These are phyloP conservation scores for Aspergillus unguis DNA, from an alignment of 2,329 filamentous ascomycete species.

Conservation along the genomic window DNA sequence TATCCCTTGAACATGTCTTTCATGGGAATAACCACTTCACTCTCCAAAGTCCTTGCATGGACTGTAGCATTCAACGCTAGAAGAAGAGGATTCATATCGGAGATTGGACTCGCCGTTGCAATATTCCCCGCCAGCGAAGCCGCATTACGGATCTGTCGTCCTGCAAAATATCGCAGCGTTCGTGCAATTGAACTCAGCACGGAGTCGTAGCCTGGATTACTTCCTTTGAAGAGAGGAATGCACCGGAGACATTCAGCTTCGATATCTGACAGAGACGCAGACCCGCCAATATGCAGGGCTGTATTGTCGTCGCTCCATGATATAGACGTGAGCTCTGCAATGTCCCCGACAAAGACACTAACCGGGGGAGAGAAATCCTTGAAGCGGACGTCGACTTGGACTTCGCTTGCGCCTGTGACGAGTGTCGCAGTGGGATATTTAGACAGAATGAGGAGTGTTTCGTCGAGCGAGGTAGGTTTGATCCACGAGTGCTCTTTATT, in stretches of 20 bases:
- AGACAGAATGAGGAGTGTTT: slow-evolving; percentile 79
- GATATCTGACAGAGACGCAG: slow-evolving; percentile 77
- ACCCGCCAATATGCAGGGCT: slow-evolving; percentile 56
- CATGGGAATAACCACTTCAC: slow-evolving; percentile 75
- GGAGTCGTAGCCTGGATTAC: slow-evolving; percentile 50
- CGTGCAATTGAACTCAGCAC: slow-evolving; percentile 77
- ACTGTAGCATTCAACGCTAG: slow-evolving; percentile 74
- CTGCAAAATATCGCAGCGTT: slow-evolving; percentile 57
- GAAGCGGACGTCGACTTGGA: slow-evolving; percentile 91
- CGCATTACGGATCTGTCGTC: slow-evolving; percentile 85
- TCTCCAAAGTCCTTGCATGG: slow-evolving; percentile 63
- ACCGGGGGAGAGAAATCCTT: slow-evolving; percentile 78
- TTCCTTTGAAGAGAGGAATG: slow-evolving; percentile 51
- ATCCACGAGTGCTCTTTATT: slow-evolving; percentile 85
- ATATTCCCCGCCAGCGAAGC: slow-evolving; percentile 84
- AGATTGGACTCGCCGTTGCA: slow-evolving; percentile 82
- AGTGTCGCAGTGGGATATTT: slow-evolving; percentile 77
- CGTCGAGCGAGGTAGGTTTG: slow-evolving; percentile 71
- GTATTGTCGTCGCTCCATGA: slow-evolving; percentile 54
- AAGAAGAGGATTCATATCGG: slow-evolving; percentile 81
- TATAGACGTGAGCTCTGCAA: slow-evolving; percentile 73
- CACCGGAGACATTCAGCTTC: slow-evolving; percentile 68
- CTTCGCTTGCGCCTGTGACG: slow-evolving; percentile 84
- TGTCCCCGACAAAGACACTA: slow-evolving; percentile 82
- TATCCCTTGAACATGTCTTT: slow-evolving; percentile 80